Base-by-base conservation (phyloP, 441 rosid genomes). In the Erysimum pusillum region DNA sequence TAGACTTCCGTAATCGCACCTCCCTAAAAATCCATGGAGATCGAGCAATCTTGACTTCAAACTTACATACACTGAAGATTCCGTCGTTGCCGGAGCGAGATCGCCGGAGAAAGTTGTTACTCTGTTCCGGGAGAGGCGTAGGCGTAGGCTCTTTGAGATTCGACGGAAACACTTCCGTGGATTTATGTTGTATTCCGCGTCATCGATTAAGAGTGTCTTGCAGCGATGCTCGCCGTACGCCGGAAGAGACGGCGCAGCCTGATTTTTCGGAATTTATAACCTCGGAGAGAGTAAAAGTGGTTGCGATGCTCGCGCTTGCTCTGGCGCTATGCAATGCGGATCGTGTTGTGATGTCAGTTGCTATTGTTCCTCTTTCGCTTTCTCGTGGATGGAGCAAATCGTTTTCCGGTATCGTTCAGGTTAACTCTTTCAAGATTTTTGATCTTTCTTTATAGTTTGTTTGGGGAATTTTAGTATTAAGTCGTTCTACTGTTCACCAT, bases 341-440 rank as follows among this genome's bases (percentile, higher is more conserved):
- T 79, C 90, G 98, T 20, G 99, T 91, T 28, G 96, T 95, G 28
- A 92, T 95, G 99, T 95, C 97, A 18, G 98, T 92, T 25, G 99
- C 94, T 48, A 91, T 95, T 80, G 90, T 92, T 18, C 98, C 98
- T 22, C 76, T 95, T 71, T 90, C 99, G 17, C 78, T 87, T 14
- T 81, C 92, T 74, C 82, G 90, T 59, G 98, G 99, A 4, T 95
- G 99, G 99, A 90, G 93, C 85, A 90, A 90, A 54, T 89, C 99
- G n/a, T 95, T 95, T 82, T 82, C 92, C 69, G 99, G 99, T 77
- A 88, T 95, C 79, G 97, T 92, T 84, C 98, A 94, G 97, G 98
- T 94, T 73, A 62, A 58, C 12, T 44, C 31, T 69, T 51, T 49
- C 4, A 4, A 73, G 10, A 38, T 31, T 22, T 66, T 38, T 42